phyloP scores from a whole-genome alignment of 192 early-diverging fungal species.

The Gonapodya prolifera region DNA sequence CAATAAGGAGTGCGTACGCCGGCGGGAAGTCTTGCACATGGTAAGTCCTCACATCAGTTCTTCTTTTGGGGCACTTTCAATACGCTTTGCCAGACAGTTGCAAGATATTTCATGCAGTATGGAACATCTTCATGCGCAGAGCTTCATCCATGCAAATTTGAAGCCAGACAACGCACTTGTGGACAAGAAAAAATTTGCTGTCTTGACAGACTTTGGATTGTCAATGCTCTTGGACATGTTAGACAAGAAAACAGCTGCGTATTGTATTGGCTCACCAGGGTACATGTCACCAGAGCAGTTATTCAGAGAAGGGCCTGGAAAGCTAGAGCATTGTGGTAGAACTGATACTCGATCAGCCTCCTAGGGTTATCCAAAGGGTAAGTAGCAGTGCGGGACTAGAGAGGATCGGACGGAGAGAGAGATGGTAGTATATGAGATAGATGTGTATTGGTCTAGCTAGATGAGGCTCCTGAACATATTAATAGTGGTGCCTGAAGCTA shows the following conservation, averaged over 20 bases:
- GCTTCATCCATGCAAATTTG: neutral
- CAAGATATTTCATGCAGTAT: neutral
- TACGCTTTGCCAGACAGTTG: neutral
- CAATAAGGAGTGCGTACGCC: neutral
- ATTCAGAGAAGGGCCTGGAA: neutral
- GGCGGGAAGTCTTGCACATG: neutral
- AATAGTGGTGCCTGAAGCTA: no score
- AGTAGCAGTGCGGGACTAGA: no score
- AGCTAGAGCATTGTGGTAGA: neutral
- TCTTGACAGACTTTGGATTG: neutral
- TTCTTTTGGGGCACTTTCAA: neutral
- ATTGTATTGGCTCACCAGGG: neutral
- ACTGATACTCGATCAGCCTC: no score
- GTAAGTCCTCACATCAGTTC: neutral
- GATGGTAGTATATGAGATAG: no score
- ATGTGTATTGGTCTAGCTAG: no score
- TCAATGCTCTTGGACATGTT: neutral
- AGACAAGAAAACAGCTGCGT: neutral
- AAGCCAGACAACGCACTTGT: neutral
- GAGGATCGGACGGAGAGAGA: no score
- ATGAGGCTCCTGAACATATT: no score
- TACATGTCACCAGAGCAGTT: neutral
- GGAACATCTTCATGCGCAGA: neutral
- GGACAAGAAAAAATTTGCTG: neutral
- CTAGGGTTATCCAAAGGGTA: no score